A percentile compares a stretch with the other conserved stretches of the same genome.
These are phyloP conservation scores for Aspergillus neoniger DNA, from an alignment of 2,329 filamentous ascomycete genomes.

Conservation along the genomic window DNA sequence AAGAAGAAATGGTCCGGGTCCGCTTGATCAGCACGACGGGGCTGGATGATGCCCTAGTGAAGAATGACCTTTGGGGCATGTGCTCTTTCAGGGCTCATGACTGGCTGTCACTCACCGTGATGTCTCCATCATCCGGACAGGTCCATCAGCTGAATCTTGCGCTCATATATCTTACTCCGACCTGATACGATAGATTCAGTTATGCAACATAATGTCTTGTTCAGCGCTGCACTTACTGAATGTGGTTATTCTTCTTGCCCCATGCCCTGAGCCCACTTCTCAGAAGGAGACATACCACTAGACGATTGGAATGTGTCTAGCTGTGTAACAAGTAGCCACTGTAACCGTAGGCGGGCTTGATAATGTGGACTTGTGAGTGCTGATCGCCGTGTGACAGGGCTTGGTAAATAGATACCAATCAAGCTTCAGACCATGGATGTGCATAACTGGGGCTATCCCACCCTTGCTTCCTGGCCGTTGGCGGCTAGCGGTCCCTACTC, in stretches of 20 bases:
- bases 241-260: neutral
- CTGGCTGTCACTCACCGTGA: constrained; percentile 4
- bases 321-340: neutral
- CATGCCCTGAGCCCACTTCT: neutral
- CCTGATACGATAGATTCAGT: neutral
- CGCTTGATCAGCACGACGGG: constrained; percentile 2
- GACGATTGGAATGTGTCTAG: neutral
- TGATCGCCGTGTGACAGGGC: neutral
- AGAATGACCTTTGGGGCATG: constrained; percentile 7
- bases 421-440: constrained; percentile 5
- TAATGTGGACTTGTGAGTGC: neutral
- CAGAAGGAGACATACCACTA: neutral
- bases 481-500: neutral
- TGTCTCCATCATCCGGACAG: neutral
- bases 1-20: too few relatives aligned
- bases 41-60: neutral
- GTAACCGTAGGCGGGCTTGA: neutral
- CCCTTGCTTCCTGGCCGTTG: neutral
- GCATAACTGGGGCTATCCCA: neutral
- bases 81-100: constrained; percentile 5
- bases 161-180: neutral
- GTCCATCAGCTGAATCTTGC: neutral
- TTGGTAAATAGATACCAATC: neutral
- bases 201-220: neutral
- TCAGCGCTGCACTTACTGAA: too few relatives aligned